A percentile compares a stretch with the other conserved stretches of the same genome.
phyloP scores from a whole-genome alignment of 768 basidiomycete genomes.

The Flagelloscypha sp. region DNA sequence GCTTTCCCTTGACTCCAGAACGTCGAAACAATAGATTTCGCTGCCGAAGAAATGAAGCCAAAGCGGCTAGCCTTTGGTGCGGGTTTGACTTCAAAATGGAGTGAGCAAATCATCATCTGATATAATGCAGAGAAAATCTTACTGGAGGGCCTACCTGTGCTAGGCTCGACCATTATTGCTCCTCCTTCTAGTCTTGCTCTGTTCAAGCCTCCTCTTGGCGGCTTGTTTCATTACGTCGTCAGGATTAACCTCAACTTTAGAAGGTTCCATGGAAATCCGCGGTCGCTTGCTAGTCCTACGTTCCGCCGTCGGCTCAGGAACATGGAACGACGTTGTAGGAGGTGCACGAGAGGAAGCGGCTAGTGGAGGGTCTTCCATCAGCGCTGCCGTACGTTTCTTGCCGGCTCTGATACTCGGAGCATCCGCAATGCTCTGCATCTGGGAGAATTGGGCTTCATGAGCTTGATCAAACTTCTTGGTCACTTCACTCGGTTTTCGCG shows the following conservation, averaged over 20 bases:
- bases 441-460: conserved; percentile 59
- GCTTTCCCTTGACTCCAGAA: conserved; percentile 60
- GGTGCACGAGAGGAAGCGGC: no score
- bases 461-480: conserved; percentile 45
- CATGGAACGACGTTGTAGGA: no score
- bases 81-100: conserved; percentile 23
- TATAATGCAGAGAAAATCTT: conserved; percentile 15
- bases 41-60: conserved; percentile 59
- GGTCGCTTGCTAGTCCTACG: no score
- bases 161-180: conserved; percentile 53
- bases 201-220: conserved; percentile 55
- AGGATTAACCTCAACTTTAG: conserved; percentile 3
- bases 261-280: conserved; percentile 10
- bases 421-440: conserved; percentile 70
- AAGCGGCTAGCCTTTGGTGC: conserved; percentile 46
- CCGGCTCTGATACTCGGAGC: no score
- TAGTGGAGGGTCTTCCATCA: no score
- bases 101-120: no score
- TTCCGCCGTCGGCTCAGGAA: no score
- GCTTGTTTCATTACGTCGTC: conserved; percentile 42
- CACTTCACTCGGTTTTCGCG: conserved; percentile 16
- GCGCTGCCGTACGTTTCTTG: conserved; percentile 13
- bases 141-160: conserved; percentile 28
- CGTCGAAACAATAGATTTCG: conserved; percentile 63
- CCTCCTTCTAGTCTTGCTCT: conserved; percentile 57